phyloP scores from a whole-genome alignment of 192 early-diverging fungal genomes.

The Gryganskiella cystojenkinii region DNA sequence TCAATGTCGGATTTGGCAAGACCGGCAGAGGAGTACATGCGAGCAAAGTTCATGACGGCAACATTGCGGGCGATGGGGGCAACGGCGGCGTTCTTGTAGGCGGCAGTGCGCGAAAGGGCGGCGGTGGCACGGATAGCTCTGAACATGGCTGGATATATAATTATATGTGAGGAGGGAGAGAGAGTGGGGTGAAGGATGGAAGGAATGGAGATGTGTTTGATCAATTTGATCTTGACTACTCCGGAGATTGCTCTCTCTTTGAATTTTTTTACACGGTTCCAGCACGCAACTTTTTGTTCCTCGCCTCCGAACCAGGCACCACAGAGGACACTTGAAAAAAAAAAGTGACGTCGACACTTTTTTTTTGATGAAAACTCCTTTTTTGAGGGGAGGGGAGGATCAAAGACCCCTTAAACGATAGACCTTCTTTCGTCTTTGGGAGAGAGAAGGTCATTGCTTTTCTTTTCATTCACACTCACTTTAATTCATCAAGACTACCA shows the following conservation, averaged over 20 bases:
- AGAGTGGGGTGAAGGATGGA: neutral
- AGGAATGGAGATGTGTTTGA: neutral
- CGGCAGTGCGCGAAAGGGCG: constrained; percentile 45
- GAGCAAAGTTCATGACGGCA: constrained; percentile 58
- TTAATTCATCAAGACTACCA: neutral
- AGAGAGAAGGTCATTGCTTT: neutral
- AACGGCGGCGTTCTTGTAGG: constrained; percentile 37
- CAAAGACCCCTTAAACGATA: too few relatives aligned
- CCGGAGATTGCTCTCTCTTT: too few relatives aligned
- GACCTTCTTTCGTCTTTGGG: too few relatives aligned
- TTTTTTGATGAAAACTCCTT: neutral
- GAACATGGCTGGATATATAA: constrained; percentile 30
- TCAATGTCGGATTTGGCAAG: constrained; percentile 80
- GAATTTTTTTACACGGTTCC: too few relatives aligned
- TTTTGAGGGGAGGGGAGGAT: neutral
- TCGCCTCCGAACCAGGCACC: constrained; percentile 1
- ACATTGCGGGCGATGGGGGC: constrained; percentile 53
- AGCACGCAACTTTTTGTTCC: too few relatives aligned
- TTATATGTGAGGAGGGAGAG: neutral
- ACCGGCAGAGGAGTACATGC: constrained; percentile 81
- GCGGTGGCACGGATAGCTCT: constrained; percentile 48
- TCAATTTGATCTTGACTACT: too few relatives aligned
- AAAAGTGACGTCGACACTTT: constrained; percentile 8
- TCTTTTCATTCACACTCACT: neutral
- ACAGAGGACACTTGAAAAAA: neutral